phyloP scores from a whole-genome alignment of 371 early-diverging fungal species.

The Massospora cicadina region DNA sequence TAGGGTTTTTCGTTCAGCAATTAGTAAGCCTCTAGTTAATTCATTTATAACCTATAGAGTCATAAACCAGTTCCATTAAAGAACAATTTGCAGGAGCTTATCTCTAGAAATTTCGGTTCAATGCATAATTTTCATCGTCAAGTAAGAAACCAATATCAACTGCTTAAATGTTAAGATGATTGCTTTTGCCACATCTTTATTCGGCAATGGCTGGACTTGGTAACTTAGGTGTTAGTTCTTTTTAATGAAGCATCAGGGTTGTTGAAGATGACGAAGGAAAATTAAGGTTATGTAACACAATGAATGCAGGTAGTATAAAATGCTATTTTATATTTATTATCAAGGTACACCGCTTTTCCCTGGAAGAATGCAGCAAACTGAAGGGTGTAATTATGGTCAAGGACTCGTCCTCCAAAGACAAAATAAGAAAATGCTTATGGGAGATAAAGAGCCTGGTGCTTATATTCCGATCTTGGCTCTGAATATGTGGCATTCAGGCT shows the following conservation, averaged over 20 bases:
- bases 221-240: not conserved
- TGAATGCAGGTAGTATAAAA: not conserved
- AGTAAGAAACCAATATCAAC: not conserved
- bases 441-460: not conserved
- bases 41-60: not conserved
- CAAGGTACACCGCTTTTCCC: constrained; percentile 10
- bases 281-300: constrained; percentile 1
- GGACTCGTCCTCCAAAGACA: not conserved
- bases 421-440: not conserved
- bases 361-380: constrained; percentile 2
- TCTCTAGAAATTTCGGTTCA: constrained; percentile 1
- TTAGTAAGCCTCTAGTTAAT: not conserved
- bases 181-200: not conserved
- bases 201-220: constrained; percentile 11
- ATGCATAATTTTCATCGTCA: constrained; percentile 2
- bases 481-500: constrained; percentile 7
- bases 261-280: constrained; percentile 6
- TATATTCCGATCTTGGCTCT: constrained; percentile 1
- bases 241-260: constrained; percentile 5
- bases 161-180: constrained; percentile 7
- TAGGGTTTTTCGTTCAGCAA: constrained; percentile 1
- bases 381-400: not conserved
- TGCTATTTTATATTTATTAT: not conserved
- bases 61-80: not conserved
- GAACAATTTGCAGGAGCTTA: not conserved